Conservation (phyloP, 2,329 filamentous ascomycete species). For the Epichloe baconii region DNA sequence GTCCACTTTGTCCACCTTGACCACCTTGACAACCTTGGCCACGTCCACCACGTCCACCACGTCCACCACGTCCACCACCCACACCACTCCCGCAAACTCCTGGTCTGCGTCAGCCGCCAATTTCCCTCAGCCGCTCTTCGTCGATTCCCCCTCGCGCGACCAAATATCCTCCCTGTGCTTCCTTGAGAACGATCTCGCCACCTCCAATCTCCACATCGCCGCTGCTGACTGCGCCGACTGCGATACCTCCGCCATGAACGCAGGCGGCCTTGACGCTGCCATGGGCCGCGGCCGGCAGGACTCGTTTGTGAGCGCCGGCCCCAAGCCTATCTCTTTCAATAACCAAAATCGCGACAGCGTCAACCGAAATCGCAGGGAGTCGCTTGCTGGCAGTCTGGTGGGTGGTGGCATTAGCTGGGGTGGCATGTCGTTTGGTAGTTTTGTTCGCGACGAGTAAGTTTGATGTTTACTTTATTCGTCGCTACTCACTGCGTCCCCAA, state of each 20-base stretch:
- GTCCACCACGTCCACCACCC: slow-evolving; percentile 5
- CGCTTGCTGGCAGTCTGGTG: slow-evolving; percentile 50
- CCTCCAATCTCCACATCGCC: slow-evolving; percentile 11
- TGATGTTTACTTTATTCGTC: not conserved
- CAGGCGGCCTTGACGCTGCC: slow-evolving; percentile 43
- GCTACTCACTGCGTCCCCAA: not conserved
- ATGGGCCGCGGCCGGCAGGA: slow-evolving; percentile 47
- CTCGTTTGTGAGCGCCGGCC: slow-evolving; percentile 52
- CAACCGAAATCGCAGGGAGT: slow-evolving; percentile 46
- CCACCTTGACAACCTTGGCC: slow-evolving; percentile 4
- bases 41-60: slow-evolving; percentile 10
- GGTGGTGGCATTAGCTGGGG: slow-evolving; percentile 95
- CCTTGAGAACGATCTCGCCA: slow-evolving; percentile 13
- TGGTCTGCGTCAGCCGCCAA: slow-evolving; percentile 17
- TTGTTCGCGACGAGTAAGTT: slow-evolving; percentile 94
- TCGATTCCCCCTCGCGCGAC: slow-evolving; percentile 14
- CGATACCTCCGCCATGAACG: slow-evolving; percentile 40
- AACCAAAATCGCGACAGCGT: slow-evolving; percentile 49
- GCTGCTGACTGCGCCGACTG: slow-evolving; percentile 8
- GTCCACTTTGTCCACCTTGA: slow-evolving; percentile 2
- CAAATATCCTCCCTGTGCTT: slow-evolving; percentile 13
- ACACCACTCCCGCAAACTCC: slow-evolving; percentile 11
- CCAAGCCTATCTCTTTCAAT: slow-evolving; percentile 54
- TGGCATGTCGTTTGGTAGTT: slow-evolving; percentile 88
- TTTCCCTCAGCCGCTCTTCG: slow-evolving; percentile 15